These are phyloP conservation scores for Salicornia ramosissima DNA, from an alignment of 148 eudicot species.

Conservation along the genomic window DNA sequence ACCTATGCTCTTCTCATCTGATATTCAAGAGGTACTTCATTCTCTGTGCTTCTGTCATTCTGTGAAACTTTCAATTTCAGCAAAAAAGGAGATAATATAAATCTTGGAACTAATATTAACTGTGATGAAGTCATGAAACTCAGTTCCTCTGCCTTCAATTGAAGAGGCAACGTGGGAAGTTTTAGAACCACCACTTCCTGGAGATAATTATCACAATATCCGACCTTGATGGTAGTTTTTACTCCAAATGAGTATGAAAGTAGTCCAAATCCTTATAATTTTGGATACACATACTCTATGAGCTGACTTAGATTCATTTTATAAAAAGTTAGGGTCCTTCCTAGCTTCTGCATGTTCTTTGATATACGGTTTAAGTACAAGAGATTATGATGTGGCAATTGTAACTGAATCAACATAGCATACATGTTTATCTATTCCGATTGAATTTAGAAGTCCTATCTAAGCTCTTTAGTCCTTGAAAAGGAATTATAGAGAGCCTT, in stretches of 20 bases:
- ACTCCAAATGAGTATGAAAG: not conserved
- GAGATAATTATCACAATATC: too few relatives aligned
- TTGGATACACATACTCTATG: not conserved
- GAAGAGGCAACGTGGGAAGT: not conserved
- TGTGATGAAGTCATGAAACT: not conserved
- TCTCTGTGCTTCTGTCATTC: not conserved
- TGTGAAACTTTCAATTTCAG: not conserved
- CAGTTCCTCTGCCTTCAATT: not conserved
- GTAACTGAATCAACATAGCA: too few relatives aligned
- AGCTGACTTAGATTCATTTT: not conserved
- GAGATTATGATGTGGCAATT: too few relatives aligned
- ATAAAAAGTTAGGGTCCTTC: not conserved
- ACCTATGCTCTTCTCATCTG: slow-evolving; percentile 60
- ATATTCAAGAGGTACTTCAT: slow-evolving; percentile 63
- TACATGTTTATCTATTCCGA: too few relatives aligned
- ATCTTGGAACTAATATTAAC: too few relatives aligned
- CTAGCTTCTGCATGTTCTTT: not conserved
- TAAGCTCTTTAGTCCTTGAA: not conserved
- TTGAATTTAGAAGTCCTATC: not conserved
- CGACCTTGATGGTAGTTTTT: not conserved
- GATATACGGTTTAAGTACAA: too few relatives aligned
- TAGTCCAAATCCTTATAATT: not conserved
- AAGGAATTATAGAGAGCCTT: not conserved
- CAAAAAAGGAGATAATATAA: too few relatives aligned
- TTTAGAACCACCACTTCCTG: too few relatives aligned